These are phyloP conservation scores for Rhypophila decipiens DNA, from an alignment of 495 filamentous ascomycete genomes.

Conservation along the genomic window DNA sequence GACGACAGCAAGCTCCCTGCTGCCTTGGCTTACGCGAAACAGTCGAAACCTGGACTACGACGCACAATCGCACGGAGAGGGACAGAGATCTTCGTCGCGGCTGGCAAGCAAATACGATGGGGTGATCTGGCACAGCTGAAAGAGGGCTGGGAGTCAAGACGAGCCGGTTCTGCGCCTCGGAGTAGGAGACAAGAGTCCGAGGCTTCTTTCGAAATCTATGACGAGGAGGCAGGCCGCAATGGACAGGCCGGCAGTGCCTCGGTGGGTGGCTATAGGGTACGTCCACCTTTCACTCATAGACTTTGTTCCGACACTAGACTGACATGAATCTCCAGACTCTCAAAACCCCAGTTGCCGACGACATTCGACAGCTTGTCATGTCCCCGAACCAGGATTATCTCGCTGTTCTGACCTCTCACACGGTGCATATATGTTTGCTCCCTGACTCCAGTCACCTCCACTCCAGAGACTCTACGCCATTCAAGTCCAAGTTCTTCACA, in stretches of 20 bases:
- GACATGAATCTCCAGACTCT: conserved; percentile 46
- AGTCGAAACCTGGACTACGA: conserved; percentile 46
- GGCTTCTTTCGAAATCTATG: conserved; percentile 25
- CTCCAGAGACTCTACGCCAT: conserved; percentile 51
- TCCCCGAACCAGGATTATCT: conserved; percentile 74
- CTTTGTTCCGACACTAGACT: neutral
- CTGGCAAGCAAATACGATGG: conserved; percentile 84
- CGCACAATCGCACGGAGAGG: conserved; percentile 67
- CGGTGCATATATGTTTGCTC: conserved; percentile 71
- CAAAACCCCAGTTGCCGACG: conserved; percentile 61
- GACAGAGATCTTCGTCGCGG: conserved; percentile 76
- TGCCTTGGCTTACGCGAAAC: conserved; percentile 28
- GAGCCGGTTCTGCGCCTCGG: conserved; percentile 12
- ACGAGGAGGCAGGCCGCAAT: conserved; percentile 21
- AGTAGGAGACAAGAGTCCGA: conserved; percentile 28
- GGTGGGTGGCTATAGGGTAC: conserved; percentile 41
- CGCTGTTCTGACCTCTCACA: conserved; percentile 77
- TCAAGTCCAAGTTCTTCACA: conserved; percentile 76
- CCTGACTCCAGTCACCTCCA: conserved; percentile 70
- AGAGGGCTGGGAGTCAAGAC: conserved; percentile 53
- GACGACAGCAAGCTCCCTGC: conserved; percentile 19
- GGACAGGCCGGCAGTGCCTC: conserved; percentile 11
- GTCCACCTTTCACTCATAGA: neutral
- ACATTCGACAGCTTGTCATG: conserved; percentile 74
- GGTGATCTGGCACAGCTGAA: conserved; percentile 68